A percentile compares a stretch with the other conserved stretches of the same genome.
phyloP scores from a whole-genome alignment of 192 early-diverging fungal genomes.

The Dissophora globulifera region DNA sequence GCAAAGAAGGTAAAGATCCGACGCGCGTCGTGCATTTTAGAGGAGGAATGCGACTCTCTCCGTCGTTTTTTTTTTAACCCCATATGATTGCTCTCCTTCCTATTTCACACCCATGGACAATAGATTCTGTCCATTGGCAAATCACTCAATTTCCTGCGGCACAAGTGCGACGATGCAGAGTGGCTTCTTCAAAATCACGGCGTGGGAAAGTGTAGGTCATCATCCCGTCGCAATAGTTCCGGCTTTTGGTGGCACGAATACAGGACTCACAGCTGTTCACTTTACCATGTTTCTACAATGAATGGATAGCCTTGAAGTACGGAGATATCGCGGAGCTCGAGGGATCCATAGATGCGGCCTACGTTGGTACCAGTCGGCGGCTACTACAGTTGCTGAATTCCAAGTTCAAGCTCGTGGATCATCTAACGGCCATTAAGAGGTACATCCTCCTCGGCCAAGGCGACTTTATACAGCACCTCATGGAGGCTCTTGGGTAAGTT shows the following conservation, averaged over 20 bases:
- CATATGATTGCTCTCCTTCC: no score
- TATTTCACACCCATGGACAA: no score
- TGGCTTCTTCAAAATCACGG: constrained; percentile 58
- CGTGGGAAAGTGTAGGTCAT: constrained; percentile 47
- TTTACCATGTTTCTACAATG: background rate
- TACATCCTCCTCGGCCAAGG: constrained; percentile 94
- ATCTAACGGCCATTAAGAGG: constrained; percentile 85
- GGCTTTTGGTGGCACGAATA: no score
- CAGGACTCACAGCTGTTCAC: background rate
- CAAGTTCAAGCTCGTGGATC: constrained; percentile 86
- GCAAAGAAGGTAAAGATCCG: constrained; percentile 76
- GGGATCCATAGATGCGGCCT: constrained; percentile 76
- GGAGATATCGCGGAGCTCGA: constrained; percentile 78
- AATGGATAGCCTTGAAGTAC: constrained; percentile 64
- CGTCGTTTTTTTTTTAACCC: background rate
- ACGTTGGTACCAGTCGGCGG: constrained; percentile 76
- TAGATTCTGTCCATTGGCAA: constrained; percentile 50
- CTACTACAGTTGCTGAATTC: constrained; percentile 81
- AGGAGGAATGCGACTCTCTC: no score
- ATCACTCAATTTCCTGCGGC: constrained; percentile 60
- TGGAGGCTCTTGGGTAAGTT: constrained; percentile 86
- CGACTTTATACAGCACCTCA: constrained; percentile 91
- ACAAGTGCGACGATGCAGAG: constrained; percentile 64
- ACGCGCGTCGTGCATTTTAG: no score
- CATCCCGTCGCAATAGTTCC: background rate